Evolutionary conservation across 1,284 basidiomycete species (phyloP).

Genomic region (Austroboletus niveus): DNA sequence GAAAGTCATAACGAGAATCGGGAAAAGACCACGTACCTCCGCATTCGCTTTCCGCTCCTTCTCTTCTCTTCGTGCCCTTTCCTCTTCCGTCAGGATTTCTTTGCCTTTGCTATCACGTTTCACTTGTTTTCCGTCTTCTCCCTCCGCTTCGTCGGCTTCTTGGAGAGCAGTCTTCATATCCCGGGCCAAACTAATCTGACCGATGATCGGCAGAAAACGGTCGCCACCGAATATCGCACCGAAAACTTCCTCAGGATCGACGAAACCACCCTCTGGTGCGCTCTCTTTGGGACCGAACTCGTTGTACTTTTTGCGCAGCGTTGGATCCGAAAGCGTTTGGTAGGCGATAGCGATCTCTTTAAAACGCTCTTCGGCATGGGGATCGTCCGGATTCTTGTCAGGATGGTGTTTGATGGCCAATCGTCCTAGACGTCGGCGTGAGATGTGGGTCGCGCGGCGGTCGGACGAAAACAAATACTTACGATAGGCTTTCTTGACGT

Average conservation of each 20-base stretch:
- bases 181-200: conserved; percentile 79
- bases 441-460: not conserved
- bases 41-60: conserved; percentile 65
- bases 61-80: conserved; percentile 78
- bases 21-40: conserved; percentile 49
- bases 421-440: conserved; percentile 51
- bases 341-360: conserved; percentile 89
- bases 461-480: conserved; percentile 23
- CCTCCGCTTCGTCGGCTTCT: conserved; percentile 81
- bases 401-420: conserved; percentile 92
- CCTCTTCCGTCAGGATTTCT: conserved; percentile 78
- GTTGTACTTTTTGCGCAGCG: conserved; percentile 89
- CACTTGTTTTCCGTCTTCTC: conserved; percentile 42
- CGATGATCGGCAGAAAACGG: conserved; percentile 80
- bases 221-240: conserved; percentile 91
- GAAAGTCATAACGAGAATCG: conserved; percentile 6
- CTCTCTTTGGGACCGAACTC: conserved; percentile 84
- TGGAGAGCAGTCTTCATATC: conserved; percentile 99
- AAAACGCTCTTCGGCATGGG: conserved; percentile 87
- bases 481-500: conserved; percentile 97
- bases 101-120: conserved; percentile 64
- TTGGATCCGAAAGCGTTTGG: conserved; percentile 85
- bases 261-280: conserved; percentile 73
- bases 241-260: conserved; percentile 83
- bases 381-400: conserved; percentile 93